Evolutionary conservation across 371 early-diverging fungal genomes (phyloP).

Genomic region (Capniomyces stellatus): DNA sequence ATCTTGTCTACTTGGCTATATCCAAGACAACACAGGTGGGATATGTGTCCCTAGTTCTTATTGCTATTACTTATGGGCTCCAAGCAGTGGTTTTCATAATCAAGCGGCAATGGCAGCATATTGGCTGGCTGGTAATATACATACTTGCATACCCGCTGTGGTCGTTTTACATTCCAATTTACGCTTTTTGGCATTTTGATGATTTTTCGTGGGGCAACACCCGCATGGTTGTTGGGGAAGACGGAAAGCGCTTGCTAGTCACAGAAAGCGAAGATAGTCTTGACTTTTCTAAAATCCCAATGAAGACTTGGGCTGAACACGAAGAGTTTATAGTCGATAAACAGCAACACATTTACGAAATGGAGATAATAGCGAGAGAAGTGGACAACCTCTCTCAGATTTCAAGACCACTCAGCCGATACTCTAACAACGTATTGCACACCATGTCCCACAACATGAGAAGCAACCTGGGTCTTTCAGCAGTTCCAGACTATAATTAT

Average conservation of each 20-base stretch:
- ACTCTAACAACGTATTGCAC: too few relatives aligned
- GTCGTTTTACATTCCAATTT: slow-evolving; percentile 59
- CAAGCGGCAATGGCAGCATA: slow-evolving; percentile 77
- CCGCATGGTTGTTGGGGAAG: slow-evolving; percentile 72
- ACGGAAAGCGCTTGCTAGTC: slow-evolving; percentile 44
- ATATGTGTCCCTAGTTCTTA: slow-evolving; percentile 35
- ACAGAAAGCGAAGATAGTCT: slow-evolving; percentile 46
- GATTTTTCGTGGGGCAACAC: slow-evolving; percentile 97
- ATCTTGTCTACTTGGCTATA: slow-evolving; percentile 38
- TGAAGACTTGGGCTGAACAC: slow-evolving; percentile 74
- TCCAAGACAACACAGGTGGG: slow-evolving; percentile 34
- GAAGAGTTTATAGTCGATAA: slow-evolving; percentile 11
- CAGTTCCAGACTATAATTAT: background rate
- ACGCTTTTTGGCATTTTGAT: slow-evolving; percentile 92
- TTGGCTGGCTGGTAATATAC: slow-evolving; percentile 93
- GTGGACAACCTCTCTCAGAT: too few relatives aligned
- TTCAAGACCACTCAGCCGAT: too few relatives aligned
- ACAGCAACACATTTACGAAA: background rate
- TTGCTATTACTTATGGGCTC: slow-evolving; percentile 57
- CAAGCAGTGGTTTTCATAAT: slow-evolving; percentile 63
- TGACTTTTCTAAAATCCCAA: slow-evolving; percentile 66
- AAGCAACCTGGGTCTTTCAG: too few relatives aligned
- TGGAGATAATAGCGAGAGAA: too few relatives aligned
- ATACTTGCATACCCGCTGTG: slow-evolving; percentile 66
- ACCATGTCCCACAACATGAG: too few relatives aligned